phyloP scores from a whole-genome alignment of 2,329 filamentous ascomycete species.

The Neoscytalidium dimidiatum region DNA sequence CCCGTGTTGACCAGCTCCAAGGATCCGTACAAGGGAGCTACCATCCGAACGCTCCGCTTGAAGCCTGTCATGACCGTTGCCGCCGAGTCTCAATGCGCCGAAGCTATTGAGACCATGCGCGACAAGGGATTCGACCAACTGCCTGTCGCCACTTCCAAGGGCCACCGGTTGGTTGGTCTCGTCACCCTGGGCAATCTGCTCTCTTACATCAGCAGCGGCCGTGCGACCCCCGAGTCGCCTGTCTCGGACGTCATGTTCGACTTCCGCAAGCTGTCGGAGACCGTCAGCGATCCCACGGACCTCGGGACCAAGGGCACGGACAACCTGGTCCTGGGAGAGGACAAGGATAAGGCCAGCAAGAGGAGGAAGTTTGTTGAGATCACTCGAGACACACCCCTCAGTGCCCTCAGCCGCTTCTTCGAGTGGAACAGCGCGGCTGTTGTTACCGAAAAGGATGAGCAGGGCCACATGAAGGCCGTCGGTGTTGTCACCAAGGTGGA shows the following conservation, averaged over 20 bases:
- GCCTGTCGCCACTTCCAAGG: constrained; percentile 75
- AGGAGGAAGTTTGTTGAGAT: constrained; percentile 85
- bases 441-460: constrained; percentile 73
- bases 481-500: constrained; percentile 97
- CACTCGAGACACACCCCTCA: constrained; percentile 83
- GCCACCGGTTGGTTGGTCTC: constrained; percentile 75
- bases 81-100: constrained; percentile 70
- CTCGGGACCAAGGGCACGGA: constrained; percentile 38
- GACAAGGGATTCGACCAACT: constrained; percentile 98
- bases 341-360: constrained; percentile 20
- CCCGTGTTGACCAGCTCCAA: constrained; percentile 42
- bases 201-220: constrained; percentile 82
- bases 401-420: constrained; percentile 85
- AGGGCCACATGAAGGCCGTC: constrained; percentile 68
- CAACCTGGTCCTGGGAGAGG: constrained; percentile 14
- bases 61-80: constrained; percentile 91
- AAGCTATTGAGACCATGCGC: constrained; percentile 96
- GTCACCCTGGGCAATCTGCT: constrained; percentile 95
- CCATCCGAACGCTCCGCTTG: constrained; percentile 78
- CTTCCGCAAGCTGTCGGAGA: constrained; percentile 78
- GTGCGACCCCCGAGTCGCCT: constrained; percentile 70
- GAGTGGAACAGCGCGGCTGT: constrained; percentile 98
- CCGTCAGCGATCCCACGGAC: constrained; percentile 82
- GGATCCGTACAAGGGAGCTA: constrained; percentile 76
- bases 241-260: constrained; percentile 96